These are phyloP conservation scores for Phaeolepiota aurea DNA, from an alignment of 768 basidiomycete genomes.

Conservation along the genomic window DNA sequence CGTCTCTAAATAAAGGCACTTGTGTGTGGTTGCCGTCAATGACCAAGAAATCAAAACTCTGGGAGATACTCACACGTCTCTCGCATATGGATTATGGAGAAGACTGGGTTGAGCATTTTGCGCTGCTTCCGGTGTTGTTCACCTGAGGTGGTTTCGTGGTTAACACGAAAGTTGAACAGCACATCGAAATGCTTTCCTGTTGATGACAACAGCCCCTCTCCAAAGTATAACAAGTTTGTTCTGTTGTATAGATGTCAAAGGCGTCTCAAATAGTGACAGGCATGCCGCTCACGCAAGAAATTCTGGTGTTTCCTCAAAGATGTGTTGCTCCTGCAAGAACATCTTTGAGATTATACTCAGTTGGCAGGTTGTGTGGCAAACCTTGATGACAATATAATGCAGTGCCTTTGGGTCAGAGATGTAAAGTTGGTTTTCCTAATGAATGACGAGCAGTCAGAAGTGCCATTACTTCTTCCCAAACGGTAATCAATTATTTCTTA, in stretches of 20 bases:
- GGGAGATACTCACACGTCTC: constrained; percentile 19
- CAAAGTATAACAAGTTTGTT: constrained; percentile 11
- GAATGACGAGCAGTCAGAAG: background rate
- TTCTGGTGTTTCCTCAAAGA: constrained; percentile 17
- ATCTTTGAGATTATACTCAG: background rate
- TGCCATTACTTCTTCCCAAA: no score
- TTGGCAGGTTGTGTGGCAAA: constrained; percentile 8
- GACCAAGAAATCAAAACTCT: background rate
- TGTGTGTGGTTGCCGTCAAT: background rate
- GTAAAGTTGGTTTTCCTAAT: constrained; percentile 18
- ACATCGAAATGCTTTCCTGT: constrained; percentile 11
- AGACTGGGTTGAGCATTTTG: constrained; percentile 36
- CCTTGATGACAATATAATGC: constrained; percentile 28
- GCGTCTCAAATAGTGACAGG: background rate
- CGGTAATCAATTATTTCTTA: constrained; percentile 10
- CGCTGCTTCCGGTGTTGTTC: constrained; percentile 32
- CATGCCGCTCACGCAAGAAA: constrained; percentile 17
- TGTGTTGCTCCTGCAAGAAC: constrained; percentile 18
- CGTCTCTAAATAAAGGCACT: constrained; percentile 26
- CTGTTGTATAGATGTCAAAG: constrained; percentile 9
- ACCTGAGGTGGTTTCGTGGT: constrained; percentile 13
- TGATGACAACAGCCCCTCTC: constrained; percentile 17
- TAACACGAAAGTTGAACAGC: background rate
- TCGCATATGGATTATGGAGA: constrained; percentile 31
- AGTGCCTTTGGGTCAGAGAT: constrained; percentile 28